Base-by-base conservation (phyloP, 2,329 filamentous ascomycete genomes). In the Davidsoniella neocaledoniae region DNA sequence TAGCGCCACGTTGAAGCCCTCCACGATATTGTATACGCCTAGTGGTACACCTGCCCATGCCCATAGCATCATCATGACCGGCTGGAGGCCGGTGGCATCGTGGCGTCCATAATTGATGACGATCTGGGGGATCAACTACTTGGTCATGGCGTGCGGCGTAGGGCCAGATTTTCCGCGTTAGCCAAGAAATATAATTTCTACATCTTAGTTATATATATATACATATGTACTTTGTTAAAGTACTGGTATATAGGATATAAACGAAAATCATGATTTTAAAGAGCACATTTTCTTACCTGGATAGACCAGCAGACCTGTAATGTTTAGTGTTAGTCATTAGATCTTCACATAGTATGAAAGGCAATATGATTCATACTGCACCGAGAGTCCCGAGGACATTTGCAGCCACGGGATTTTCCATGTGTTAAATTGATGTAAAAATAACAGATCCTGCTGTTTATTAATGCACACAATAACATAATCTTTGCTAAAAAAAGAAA, bases 61-160 rank as follows among this genome's bases (percentile, higher is more conserved):
- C 72, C 80, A 84, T 2, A 83, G 67, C 59, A 84, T 72, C 79
- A 84, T 83, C 79, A 84, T 83, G 0, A 76, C 75, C 0, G 75
- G 71, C 46, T 83, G 79, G 0, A 84, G 66, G 0, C 79, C 80
- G 0, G 68, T 72, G 1, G 79, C 78, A 64, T 81, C 70, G 59
- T 83, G 78, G 1, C 79, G 68, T 4, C 73, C 70, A 57, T 79
- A 77, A 57, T 85, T 85, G 57, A 82, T 73, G 33, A 79, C 60
- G 45, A 84, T 82, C 59, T 85, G 81, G 0, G 81, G 80, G 23
- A 84, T 72, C 23, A 84, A 66, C 71, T 83, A 55, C 6, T 16
- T 17, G 38, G 16, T 14, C 21, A 44, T 17, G 7, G 23, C 26
- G 26, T 36, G 12, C 33, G 17, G 10, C 16, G 12, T 5, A 33